phyloP scores from a whole-genome alignment of 441 rosid species.

The Pelargonium cotyledonis region DNA sequence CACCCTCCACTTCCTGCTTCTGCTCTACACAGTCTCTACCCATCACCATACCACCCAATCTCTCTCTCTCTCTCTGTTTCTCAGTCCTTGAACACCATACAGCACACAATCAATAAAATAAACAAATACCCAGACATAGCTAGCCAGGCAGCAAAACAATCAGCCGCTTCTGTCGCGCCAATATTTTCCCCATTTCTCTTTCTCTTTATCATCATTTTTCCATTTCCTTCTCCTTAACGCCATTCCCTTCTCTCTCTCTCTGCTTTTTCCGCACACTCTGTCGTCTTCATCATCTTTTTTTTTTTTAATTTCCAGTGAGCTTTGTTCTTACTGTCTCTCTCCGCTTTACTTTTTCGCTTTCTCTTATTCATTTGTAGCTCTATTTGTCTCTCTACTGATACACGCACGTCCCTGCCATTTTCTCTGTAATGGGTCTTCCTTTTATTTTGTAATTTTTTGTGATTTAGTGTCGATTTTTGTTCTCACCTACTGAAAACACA shows the following conservation, averaged over 20 bases:
- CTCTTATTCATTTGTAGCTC: not conserved
- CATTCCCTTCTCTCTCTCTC: no score
- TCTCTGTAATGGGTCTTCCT: not conserved
- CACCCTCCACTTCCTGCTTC: no score
- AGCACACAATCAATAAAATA: no score
- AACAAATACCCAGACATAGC: no score
- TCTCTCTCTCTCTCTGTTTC: no score
- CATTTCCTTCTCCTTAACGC: not conserved
- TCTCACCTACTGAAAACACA: not conserved
- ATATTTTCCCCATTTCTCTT: not conserved
- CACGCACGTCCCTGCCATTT: no score
- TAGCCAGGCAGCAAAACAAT: not conserved
- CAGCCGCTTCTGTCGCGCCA: not conserved
- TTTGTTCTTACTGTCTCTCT: not conserved
- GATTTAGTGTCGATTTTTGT: not conserved
- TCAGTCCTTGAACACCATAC: no score
- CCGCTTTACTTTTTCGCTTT: not conserved
- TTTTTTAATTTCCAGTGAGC: not conserved
- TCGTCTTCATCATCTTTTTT: not conserved
- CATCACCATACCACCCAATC: no score
- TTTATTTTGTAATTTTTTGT: not conserved
- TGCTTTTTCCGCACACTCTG: constrained; percentile 1
- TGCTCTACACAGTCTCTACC: no score
- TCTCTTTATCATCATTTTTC: not conserved
- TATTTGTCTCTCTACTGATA: not conserved